These are phyloP conservation scores for Ustulina deusta DNA, from an alignment of 2,329 filamentous ascomycete species.

Conservation along the genomic window DNA sequence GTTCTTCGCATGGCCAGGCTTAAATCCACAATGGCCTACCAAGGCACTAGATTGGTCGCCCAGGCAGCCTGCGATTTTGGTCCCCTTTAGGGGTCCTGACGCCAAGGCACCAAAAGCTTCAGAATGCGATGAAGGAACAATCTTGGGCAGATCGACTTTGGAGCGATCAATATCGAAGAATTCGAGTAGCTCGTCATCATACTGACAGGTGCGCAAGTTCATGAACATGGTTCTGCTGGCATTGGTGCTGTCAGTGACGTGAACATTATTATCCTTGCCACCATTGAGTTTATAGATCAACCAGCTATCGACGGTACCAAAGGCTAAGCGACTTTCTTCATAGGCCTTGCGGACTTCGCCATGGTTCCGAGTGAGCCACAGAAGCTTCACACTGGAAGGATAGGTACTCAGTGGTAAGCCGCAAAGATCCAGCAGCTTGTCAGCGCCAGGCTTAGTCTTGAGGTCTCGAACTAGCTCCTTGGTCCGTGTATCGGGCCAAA, in stretches of 20 bases:
- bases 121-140: slow-evolving; percentile 82
- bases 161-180: slow-evolving; percentile 80
- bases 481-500: slow-evolving; percentile 90
- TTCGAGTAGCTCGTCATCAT: slow-evolving; percentile 79
- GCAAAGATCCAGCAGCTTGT: slow-evolving; percentile 76
- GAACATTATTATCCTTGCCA: slow-evolving; percentile 71
- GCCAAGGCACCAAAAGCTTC: slow-evolving; percentile 77
- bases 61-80: slow-evolving; percentile 83
- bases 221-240: slow-evolving; percentile 95
- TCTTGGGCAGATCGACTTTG: slow-evolving; percentile 83
- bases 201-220: slow-evolving; percentile 83
- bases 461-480: slow-evolving; percentile 78
- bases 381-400: slow-evolving; percentile 85
- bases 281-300: slow-evolving; percentile 87
- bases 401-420: slow-evolving; percentile 90
- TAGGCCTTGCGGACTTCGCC: slow-evolving; percentile 78
- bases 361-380: slow-evolving; percentile 83
- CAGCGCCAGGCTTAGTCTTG: slow-evolving; percentile 74
- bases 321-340: slow-evolving; percentile 79
- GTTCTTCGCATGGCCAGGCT: slow-evolving; percentile 86
- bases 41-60: slow-evolving; percentile 89
- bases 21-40: slow-evolving; percentile 87
- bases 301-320: slow-evolving; percentile 92
- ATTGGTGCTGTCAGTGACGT: slow-evolving; percentile 89
- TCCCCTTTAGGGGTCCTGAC: slow-evolving; percentile 74